Evolutionary conservation across 495 filamentous ascomycete species (phyloP).

Genomic region (Penicillium macrosclerotiorum): DNA sequence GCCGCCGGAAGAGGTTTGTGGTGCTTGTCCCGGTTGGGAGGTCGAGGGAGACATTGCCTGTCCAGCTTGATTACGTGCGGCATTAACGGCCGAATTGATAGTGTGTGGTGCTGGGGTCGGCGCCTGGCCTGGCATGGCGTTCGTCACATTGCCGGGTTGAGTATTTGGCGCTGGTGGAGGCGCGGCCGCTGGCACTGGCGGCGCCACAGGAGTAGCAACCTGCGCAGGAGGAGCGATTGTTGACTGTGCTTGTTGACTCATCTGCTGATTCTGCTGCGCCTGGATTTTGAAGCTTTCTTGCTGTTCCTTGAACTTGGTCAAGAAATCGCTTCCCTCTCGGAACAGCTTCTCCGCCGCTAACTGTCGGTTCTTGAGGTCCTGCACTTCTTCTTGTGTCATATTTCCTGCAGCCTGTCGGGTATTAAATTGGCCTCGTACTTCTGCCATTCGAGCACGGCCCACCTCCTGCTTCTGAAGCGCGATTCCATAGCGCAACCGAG

Average conservation of each 20-base stretch:
- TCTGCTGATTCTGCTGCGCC: constrained; percentile 37
- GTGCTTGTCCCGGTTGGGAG: constrained; percentile 37
- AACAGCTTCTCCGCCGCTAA: constrained; percentile 44
- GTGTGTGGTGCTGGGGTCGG: constrained; percentile 50
- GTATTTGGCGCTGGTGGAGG: constrained; percentile 19
- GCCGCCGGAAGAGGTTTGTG: constrained; percentile 42
- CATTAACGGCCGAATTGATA: constrained; percentile 53
- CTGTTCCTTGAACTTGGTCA: constrained; percentile 49
- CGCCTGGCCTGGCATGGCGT: constrained; percentile 34
- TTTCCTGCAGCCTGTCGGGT: constrained; percentile 38
- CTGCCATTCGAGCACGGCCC: constrained; percentile 36
- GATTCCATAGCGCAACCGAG: constrained; percentile 51
- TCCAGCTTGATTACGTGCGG: constrained; percentile 47
- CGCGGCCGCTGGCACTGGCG: constrained; percentile 14
- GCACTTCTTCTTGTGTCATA: constrained; percentile 43
- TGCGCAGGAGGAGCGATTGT: constrained; percentile 10
- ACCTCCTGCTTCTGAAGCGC: constrained; percentile 53
- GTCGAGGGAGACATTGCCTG: constrained; percentile 40
- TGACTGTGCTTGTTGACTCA: constrained; percentile 24
- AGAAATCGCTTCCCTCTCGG: constrained; percentile 45
- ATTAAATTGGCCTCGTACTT: constrained; percentile 37
- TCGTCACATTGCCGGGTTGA: constrained; percentile 23
- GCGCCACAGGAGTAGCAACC: constrained; percentile 9
- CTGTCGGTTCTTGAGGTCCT: constrained; percentile 43
- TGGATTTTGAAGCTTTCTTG: constrained; percentile 46